These are phyloP conservation scores for Byssoonygena ceratinophila DNA, from an alignment of 2,329 filamentous ascomycete species.

Conservation along the genomic window DNA sequence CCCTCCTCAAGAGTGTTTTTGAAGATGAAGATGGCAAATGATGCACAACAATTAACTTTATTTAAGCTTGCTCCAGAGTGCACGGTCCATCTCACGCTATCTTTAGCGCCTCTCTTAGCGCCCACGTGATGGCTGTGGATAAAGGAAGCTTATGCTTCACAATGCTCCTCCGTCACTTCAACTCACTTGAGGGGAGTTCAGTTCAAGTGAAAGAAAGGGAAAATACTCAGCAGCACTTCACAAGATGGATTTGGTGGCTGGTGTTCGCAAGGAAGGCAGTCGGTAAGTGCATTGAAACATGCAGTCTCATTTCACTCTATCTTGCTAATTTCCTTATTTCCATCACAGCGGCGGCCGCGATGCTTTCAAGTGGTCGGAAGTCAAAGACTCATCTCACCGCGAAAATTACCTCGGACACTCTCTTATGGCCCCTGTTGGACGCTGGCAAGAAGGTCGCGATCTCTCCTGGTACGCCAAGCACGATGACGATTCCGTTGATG, in stretches of 20 bases:
- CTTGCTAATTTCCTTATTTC: not conserved
- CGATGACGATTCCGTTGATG: slow-evolving; percentile 44
- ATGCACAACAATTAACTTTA: not conserved
- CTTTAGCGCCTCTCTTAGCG: not conserved
- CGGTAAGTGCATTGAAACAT: slow-evolving; percentile 42
- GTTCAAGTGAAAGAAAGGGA: not conserved
- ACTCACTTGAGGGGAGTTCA: not conserved
- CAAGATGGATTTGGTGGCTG: slow-evolving; percentile 83
- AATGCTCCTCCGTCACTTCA: not conserved
- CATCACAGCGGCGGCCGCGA: slow-evolving; percentile 60
- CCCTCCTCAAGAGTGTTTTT: not conserved
- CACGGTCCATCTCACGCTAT: not conserved
- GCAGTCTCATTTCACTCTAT: not conserved
- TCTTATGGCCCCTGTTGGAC: slow-evolving; percentile 79
- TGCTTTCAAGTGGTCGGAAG: slow-evolving; percentile 95
- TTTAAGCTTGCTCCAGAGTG: not conserved
- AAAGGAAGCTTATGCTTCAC: not conserved
- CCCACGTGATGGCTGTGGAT: not conserved
- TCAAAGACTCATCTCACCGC: slow-evolving; percentile 73
- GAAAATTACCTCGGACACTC: slow-evolving; percentile 88
- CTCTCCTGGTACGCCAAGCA: slow-evolving; percentile 55
- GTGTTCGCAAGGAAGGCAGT: slow-evolving; percentile 77
- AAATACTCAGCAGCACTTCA: not conserved
- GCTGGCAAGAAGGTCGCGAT: slow-evolving; percentile 75
- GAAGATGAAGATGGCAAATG: not conserved